Evolutionary conservation across 805 yeast species (phyloP).

Genomic region (Teunomyces lycoperdinae): DNA sequence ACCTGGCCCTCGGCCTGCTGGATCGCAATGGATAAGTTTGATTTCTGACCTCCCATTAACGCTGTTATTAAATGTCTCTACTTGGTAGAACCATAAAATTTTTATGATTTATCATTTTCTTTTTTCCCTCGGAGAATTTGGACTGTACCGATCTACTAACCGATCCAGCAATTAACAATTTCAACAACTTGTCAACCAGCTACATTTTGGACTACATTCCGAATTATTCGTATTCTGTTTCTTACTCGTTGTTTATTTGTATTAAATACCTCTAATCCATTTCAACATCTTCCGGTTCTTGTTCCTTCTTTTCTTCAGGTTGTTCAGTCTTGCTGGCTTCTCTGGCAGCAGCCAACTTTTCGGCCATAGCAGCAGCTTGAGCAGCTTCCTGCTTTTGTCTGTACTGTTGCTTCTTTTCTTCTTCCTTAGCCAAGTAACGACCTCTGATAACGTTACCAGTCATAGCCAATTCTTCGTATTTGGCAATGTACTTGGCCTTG

Average conservation of each 20-base stretch:
- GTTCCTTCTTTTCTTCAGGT: constrained; percentile 18
- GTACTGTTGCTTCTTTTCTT: constrained; percentile 88
- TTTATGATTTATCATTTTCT: neutral
- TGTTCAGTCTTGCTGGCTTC: constrained; percentile 41
- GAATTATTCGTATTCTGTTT: neutral
- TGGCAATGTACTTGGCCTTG: constrained; percentile 96
- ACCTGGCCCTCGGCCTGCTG: constrained; percentile 33
- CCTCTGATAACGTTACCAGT: constrained; percentile 94
- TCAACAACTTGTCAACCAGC: neutral
- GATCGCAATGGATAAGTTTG: constrained; percentile 44
- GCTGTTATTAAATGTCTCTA: neutral
- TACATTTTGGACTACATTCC: neutral
- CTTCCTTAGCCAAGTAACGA: constrained; percentile 89
- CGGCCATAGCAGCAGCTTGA: constrained; percentile 79
- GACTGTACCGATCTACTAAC: neutral
- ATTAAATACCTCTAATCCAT: constrained; percentile 23
- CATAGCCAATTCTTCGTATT: constrained; percentile 94
- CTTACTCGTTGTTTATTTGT: neutral
- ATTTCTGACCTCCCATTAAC: constrained; percentile 29
- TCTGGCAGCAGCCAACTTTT: constrained; percentile 77
- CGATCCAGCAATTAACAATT: neutral
- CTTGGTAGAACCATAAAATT: neutral
- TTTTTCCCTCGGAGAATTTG: neutral
- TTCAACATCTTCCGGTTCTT: constrained; percentile 27
- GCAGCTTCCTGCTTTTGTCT: constrained; percentile 86